Base-by-base conservation (phyloP, 495 filamentous ascomycete species). In the Mytilinidion resinicola region DNA sequence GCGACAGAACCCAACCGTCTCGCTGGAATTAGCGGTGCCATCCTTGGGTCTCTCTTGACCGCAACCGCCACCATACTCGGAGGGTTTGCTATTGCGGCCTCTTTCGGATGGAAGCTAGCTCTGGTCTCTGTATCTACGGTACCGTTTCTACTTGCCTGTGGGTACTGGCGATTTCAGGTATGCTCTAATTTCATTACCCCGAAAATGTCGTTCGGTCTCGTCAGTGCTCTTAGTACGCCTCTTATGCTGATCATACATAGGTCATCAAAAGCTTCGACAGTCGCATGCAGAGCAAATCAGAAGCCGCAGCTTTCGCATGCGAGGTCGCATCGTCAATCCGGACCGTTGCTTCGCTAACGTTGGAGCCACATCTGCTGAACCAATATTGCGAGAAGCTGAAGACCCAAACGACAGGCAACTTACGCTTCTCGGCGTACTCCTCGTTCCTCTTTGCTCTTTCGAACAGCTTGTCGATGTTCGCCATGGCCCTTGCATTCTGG, bases 241-340 rank as follows among this genome's bases (percentile, higher is more conserved):
- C 25, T 6, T 30, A 30, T 30, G 6, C 25, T 30, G 25, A 30
- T 30, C 25, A 6, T 30, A 6, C 14, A 30, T 37, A 55, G 25
- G 83, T 95, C 78, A 80, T 96, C 19, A 80, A 85, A 9, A 78
- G 80, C 35, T 90, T 95, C 70, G 86, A 93, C 66, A 69, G 72
- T 8, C 81, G 85, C 34, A 79, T 84, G 0, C 87, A 91, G 74
- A 70, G 75, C 19, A 85, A 86, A 0, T 92, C 93, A 56, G 80
- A 87, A 65, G 87, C 85, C 50, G 90, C 90, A 19, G 84, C 82
- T 65, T 95, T 87, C 65, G 92, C 92, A 20, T 95, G 91, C 59
- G 92, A 97, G 67, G 90, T 90, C 34, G 91, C 91, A 38, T 85
- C 84, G 5, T 89, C 91, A 14, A 96, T 96, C 66, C 87, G 91